phyloP scores from a whole-genome alignment of 371 early-diverging fungal genomes.

The Spraguea lophii region DNA sequence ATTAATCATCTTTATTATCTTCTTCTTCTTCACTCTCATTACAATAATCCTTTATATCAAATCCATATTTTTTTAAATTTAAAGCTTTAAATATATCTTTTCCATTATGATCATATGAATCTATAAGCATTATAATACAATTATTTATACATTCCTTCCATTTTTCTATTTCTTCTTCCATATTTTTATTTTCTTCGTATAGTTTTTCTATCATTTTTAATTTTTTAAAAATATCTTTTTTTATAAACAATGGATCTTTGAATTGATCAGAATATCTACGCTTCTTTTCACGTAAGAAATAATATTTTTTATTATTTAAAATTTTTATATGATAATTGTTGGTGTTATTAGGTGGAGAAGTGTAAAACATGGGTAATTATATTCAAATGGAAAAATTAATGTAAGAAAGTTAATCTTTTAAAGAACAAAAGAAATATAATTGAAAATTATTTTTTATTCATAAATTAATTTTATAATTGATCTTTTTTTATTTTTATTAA shows the following conservation, averaged over 20 bases:
- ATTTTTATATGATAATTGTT: too few relatives aligned
- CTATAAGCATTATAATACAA: constrained; percentile 13
- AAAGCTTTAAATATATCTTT: constrained; percentile 19
- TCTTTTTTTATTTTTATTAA: too few relatives aligned
- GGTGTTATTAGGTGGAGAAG: too few relatives aligned
- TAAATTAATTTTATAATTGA: too few relatives aligned
- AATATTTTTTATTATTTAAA: too few relatives aligned
- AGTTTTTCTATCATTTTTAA: constrained; percentile 23
- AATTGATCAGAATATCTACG: constrained; percentile 28
- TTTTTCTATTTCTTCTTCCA: constrained; percentile 6
- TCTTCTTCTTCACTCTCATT: too few relatives aligned
- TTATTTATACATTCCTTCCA: constrained; percentile 16
- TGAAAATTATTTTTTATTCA: too few relatives aligned
- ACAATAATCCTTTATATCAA: constrained; percentile 22
- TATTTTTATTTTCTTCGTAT: constrained; percentile 6
- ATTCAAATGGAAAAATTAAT: too few relatives aligned
- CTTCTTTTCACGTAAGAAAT: constrained; percentile 1
- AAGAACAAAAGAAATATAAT: too few relatives aligned
- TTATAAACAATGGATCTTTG: constrained; percentile 16
- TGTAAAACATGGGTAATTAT: too few relatives aligned
- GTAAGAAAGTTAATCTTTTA: too few relatives aligned
- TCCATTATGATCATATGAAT: constrained; percentile 5
- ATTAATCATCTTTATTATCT: too few relatives aligned
- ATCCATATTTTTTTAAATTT: constrained; percentile 17
- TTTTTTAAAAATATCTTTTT: constrained; percentile 23